phyloP scores from a whole-genome alignment of 331 rosid species.

The Erythrophleum ivorense region DNA sequence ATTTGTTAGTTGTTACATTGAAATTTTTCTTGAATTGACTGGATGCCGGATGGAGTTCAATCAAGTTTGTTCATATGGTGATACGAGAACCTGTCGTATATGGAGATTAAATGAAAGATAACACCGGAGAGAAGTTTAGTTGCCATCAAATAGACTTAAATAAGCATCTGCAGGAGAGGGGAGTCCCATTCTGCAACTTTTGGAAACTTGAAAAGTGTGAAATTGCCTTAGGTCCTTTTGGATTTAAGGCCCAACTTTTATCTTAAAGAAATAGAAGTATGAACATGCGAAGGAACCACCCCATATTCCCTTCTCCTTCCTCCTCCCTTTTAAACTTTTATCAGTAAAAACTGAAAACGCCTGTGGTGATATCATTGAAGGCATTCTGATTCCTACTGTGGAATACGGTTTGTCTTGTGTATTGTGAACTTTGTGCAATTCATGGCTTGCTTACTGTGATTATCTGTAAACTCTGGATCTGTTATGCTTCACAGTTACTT shows the following conservation, averaged over 20 bases:
- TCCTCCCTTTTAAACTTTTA: constrained; percentile 7
- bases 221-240: not conserved
- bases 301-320: not conserved
- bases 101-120: not conserved
- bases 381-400: not conserved
- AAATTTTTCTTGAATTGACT: not conserved
- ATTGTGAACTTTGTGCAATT: constrained; percentile 14
- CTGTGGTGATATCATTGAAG: constrained; percentile 8
- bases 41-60: not conserved
- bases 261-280: not conserved
- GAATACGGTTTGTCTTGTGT: not conserved
- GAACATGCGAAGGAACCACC: not conserved
- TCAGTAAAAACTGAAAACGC: not conserved
- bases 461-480: constrained; percentile 31
- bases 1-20: not conserved
- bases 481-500: constrained; percentile 61
- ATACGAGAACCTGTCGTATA: not conserved
- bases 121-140: not conserved
- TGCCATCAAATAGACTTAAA: not conserved
- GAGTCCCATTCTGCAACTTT: constrained; percentile 10
- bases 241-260: constrained; percentile 19
- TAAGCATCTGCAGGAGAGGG: not conserved
- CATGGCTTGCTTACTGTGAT: constrained; percentile 14
- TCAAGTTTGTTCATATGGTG: not conserved
- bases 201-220: constrained; percentile 1